phyloP scores from a whole-genome alignment of 176 grass and related monocot species.

The Eleusine coracana region DNA sequence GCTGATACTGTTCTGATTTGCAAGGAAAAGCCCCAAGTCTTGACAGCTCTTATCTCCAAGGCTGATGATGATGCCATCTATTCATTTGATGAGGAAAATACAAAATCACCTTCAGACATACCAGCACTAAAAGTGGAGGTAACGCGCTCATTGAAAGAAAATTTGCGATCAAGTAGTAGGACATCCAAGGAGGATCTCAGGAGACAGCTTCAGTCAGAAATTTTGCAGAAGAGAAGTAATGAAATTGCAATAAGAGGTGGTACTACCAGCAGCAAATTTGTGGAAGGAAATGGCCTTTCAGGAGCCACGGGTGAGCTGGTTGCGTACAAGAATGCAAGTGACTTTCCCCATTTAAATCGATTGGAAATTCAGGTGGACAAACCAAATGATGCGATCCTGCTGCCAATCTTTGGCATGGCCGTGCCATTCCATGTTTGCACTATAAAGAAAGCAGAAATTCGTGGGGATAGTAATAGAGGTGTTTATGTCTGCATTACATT shows the following conservation, averaged over 20 bases:
- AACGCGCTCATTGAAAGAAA: constrained; percentile 49
- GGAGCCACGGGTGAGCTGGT: constrained; percentile 62
- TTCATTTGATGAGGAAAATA: constrained; percentile 66
- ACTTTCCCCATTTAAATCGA: constrained; percentile 60
- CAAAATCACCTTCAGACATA: no score
- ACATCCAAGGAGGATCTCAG: constrained; percentile 86
- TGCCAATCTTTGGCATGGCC: constrained; percentile 82
- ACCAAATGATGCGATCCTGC: constrained; percentile 77
- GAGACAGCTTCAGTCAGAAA: constrained; percentile 80
- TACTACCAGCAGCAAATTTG: constrained; percentile 49
- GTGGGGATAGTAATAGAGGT: no score
- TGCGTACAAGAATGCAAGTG: constrained; percentile 80
- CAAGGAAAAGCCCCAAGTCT: constrained; percentile 58
- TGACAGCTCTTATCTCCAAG: constrained; percentile 64
- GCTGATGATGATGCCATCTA: constrained; percentile 53
- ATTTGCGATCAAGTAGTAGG: constrained; percentile 63
- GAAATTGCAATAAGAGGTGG: constrained; percentile 66
- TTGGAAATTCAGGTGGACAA: constrained; percentile 78
- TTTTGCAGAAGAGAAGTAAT: constrained; percentile 76
- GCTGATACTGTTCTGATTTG: constrained; percentile 73
- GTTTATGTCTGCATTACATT: no score
- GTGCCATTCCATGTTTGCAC: constrained; percentile 92
- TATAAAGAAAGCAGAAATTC: constrained; percentile 58
- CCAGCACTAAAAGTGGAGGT: no score
- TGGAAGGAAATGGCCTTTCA: constrained; percentile 45